These are phyloP conservation scores for Vararia minispora DNA, from an alignment of 768 basidiomycete genomes.

Conservation along the genomic window DNA sequence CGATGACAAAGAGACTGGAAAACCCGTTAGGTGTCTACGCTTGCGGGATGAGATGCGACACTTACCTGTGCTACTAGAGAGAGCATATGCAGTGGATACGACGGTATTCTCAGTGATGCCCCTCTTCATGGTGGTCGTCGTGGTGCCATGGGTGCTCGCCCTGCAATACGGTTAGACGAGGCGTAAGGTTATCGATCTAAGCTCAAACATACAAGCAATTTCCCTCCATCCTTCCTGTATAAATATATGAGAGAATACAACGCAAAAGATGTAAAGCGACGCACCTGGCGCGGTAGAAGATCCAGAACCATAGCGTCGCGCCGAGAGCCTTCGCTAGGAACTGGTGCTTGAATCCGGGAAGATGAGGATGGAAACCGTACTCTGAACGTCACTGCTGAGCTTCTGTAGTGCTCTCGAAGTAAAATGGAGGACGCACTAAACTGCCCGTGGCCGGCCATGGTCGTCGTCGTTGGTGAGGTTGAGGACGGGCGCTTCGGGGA, in stretches of 20 bases:
- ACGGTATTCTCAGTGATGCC: constrained; percentile 28
- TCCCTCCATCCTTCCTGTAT: constrained; percentile 28
- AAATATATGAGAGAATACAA: background rate
- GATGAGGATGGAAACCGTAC: constrained; percentile 82
- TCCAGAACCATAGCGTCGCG: constrained; percentile 98
- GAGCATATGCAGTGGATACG: too few species aligned
- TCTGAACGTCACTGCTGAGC: too few species aligned
- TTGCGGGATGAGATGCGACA: too few species aligned
- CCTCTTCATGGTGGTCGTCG: constrained; percentile 30
- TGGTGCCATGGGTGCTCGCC: constrained; percentile 50
- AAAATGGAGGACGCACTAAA: too few species aligned
- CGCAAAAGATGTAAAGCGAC: constrained; percentile 20
- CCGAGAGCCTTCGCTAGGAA: constrained; percentile 80
- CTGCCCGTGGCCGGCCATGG: too few species aligned
- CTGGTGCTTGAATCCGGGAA: constrained; percentile 65
- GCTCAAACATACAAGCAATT: constrained; percentile 21
- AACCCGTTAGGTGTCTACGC: too few species aligned
- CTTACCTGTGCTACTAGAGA: too few species aligned
- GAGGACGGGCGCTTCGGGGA: too few species aligned
- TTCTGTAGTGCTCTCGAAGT: too few species aligned
- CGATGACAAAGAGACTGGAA: too few species aligned
- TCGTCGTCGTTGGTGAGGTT: too few species aligned
- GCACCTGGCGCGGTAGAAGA: constrained; percentile 90
- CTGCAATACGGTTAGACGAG: constrained; percentile 15
- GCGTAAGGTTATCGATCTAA: background rate